A percentile compares a stretch with the other conserved stretches of the same genome.
These are phyloP conservation scores for Lentinula sp. DNA, from an alignment of 768 basidiomycete species.

Conservation along the genomic window DNA sequence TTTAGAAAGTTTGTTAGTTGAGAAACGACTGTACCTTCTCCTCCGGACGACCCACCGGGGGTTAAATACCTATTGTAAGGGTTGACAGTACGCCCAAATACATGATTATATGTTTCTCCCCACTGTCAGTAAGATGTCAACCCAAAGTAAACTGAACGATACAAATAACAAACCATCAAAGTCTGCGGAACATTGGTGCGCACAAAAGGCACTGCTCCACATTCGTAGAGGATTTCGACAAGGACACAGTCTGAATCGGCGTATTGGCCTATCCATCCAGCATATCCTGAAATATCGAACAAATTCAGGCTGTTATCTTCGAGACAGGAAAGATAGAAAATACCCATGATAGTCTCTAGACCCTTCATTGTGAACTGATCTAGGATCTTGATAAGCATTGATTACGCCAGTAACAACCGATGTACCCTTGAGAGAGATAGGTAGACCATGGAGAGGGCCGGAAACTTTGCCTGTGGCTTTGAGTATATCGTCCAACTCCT, in stretches of 20 bases:
- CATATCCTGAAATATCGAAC: constrained; percentile 45
- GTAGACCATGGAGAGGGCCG: constrained; percentile 47
- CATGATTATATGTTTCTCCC: constrained; percentile 70
- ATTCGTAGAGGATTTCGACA: constrained; percentile 57
- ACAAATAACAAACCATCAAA: constrained; percentile 50
- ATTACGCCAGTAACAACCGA: background rate
- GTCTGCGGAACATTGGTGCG: constrained; percentile 75
- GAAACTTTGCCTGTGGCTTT: constrained; percentile 38
- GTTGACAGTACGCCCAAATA: constrained; percentile 77
- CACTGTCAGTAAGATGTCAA: constrained; percentile 35
- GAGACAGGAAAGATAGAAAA: background rate
- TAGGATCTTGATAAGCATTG: background rate
- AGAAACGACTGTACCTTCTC: constrained; percentile 57
- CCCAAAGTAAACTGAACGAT: background rate
- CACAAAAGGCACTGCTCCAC: constrained; percentile 68
- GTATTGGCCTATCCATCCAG: constrained; percentile 61
- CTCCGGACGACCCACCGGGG: constrained; percentile 78
- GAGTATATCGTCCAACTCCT: constrained; percentile 42
- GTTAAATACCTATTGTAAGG: constrained; percentile 70
- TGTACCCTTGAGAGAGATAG: constrained; percentile 33
- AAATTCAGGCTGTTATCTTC: background rate
- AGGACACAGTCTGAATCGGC: constrained; percentile 56
- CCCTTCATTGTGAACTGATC: constrained; percentile 65
- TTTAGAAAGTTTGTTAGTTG: too few relatives aligned
- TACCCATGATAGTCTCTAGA: constrained; percentile 64